Evolutionary conservation across 352 stramenopile species (phyloP).

Genomic region (Phytophthora podocarpi): DNA sequence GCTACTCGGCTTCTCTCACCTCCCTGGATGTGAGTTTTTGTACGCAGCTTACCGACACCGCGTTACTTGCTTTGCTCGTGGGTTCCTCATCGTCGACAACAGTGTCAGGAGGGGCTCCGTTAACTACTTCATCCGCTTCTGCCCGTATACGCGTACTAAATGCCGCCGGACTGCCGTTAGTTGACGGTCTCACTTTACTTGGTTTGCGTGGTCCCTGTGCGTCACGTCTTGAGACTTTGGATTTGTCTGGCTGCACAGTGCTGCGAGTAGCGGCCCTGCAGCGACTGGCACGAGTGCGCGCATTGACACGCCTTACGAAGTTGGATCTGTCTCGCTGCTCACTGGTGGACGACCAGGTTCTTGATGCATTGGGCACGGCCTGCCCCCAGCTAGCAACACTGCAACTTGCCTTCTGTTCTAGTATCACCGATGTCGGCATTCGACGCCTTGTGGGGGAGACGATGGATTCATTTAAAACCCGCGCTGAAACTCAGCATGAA

Average conservation of each 20-base stretch:
- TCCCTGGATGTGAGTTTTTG: constrained; percentile 64
- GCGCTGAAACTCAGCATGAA: neutral
- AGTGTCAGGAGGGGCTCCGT: constrained; percentile 2
- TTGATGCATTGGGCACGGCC: constrained; percentile 49
- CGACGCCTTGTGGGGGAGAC: constrained; percentile 46
- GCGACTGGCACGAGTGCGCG: constrained; percentile 48
- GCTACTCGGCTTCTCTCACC: constrained; percentile 35
- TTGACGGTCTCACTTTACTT: constrained; percentile 68
- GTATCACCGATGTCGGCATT: constrained; percentile 61
- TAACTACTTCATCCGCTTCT: constrained; percentile 10
- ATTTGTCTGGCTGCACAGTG: constrained; percentile 29
- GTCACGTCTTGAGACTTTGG: constrained; percentile 29
- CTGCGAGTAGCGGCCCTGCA: constrained; percentile 52
- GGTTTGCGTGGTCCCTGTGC: constrained; percentile 38
- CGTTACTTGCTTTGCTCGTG: constrained; percentile 58
- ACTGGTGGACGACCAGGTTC: constrained; percentile 57
- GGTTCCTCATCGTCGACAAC: constrained; percentile 18
- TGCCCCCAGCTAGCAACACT: constrained; percentile 48
- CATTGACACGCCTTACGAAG: constrained; percentile 36
- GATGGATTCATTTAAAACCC: neutral
- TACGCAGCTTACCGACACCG: constrained; percentile 61
- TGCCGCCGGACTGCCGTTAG: constrained; percentile 44
- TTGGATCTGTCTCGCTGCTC: constrained; percentile 64
- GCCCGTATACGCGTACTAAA: constrained; percentile 42
- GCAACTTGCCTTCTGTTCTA: constrained; percentile 56